Conservation (phyloP, 192 early-diverging fungal species). For the Gorgonomyces haynaldii region DNA sequence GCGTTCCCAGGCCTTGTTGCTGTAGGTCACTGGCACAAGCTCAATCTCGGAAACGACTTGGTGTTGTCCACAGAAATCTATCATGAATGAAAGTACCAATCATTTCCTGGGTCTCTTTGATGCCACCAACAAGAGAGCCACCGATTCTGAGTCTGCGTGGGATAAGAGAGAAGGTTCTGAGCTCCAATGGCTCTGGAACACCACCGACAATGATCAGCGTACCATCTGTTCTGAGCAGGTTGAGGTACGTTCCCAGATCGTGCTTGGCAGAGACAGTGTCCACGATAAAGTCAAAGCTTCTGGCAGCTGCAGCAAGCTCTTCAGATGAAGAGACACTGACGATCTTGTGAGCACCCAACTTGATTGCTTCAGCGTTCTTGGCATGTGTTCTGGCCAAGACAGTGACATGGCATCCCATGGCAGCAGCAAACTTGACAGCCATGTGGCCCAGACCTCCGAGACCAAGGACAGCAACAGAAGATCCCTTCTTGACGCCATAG, state of each 20-base stretch:
- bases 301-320: conserved; percentile 5
- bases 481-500: conserved; percentile 40
- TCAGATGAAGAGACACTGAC: conserved; percentile 14
- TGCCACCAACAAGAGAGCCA: conserved; percentile 11
- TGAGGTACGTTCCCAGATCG: conserved; percentile 5
- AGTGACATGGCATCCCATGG: conserved; percentile 13
- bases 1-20: conserved; percentile 47
- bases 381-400: conserved; percentile 5
- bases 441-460: conserved; percentile 65
- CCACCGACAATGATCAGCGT: conserved; percentile 18
- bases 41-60: conserved; percentile 58
- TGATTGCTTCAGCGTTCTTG: not conserved
- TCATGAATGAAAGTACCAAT: no score
- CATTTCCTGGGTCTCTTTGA: conserved; percentile 18
- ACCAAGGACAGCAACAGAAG: conserved; percentile 60
- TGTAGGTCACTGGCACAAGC: conserved; percentile 46
- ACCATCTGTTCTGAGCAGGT: conserved; percentile 16
- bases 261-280: conserved; percentile 6
- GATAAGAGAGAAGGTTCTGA: conserved; percentile 14
- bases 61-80: conserved; percentile 57
- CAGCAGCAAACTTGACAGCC: conserved; percentile 22
- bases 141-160: conserved; percentile 8
- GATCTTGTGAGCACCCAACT: conserved; percentile 18
- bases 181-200: conserved; percentile 4
- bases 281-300: conserved; percentile 16